Base-by-base conservation (phyloP, 495 filamentous ascomycete genomes). In the Thozetella sp. region DNA sequence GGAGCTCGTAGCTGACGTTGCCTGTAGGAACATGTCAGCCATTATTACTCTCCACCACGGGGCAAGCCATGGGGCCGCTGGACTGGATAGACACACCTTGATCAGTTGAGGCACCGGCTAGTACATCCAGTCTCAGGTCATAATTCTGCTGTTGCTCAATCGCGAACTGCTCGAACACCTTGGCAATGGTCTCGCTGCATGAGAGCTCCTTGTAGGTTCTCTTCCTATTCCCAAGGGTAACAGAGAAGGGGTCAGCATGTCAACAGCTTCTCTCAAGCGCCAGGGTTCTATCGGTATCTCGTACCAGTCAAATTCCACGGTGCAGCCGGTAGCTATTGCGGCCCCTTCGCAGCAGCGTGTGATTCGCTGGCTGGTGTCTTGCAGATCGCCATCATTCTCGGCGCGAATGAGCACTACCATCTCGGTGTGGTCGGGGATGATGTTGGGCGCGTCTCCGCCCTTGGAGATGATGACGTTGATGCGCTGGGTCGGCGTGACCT, bases 341-440 rank as follows among this genome's bases (percentile, higher is more conserved):
- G 78, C 77, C 1, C 72, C 79, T 53, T 80, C 75, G 56, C 81
- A 80, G 25, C 76, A 80, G 25, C 73, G 76, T 6, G 77, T 30
- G 10, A 82, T 6, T 15, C 77, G 24, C 68, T 69, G 22, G 71
- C 62, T 0, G 76, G 78, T 55, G 81, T 56, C 0, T 72, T 65
- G 23, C 71, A 70, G 45, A 78, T 55, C 2, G 71, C 67, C 43
- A 67, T 64, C 13, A 68, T 51, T 12, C 65, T 78, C 10, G 69
- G 63, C 76, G 4, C 79, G 72, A 27, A 81, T 71, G 58, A 79
- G 77, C 60, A 79, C 80, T 55, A 80, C 73, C 60, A 80, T 64
- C 0, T 69, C 67, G 1, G 77, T 74, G 11, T 70, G 72, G 57
- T 71, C 71, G 0, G 80, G 75, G 40, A 83, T 83, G 10, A 81